These are phyloP conservation scores for Candida adriatica DNA, from an alignment of 805 yeast species.

Conservation along the genomic window DNA sequence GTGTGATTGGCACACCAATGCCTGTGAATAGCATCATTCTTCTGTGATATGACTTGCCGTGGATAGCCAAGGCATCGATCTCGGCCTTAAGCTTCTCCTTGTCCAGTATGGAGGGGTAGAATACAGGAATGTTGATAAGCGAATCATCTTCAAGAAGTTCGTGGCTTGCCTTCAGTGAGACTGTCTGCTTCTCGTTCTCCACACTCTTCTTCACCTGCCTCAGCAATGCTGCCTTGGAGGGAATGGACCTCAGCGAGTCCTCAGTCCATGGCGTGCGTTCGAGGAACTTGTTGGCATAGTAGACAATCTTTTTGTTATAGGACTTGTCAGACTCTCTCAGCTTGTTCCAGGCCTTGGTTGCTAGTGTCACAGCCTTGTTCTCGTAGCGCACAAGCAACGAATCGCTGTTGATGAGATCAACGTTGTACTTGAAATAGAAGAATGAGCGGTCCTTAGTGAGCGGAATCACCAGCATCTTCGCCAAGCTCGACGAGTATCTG, in stretches of 20 bases:
- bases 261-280: slow-evolving; percentile 76
- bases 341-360: slow-evolving; percentile 55
- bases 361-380: slow-evolving; percentile 40
- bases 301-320: slow-evolving; percentile 55
- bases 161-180: slow-evolving; percentile 11
- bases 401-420: slow-evolving; percentile 25
- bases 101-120: slow-evolving; percentile 39
- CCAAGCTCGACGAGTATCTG: no score
- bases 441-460: slow-evolving; percentile 55
- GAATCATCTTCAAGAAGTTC: no score
- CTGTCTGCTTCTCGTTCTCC: slow-evolving; percentile 4
- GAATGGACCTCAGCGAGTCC: slow-evolving; percentile 65
- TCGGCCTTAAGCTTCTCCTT: slow-evolving; percentile 28
- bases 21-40: slow-evolving; percentile 48
- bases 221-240: slow-evolving; percentile 55
- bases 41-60: slow-evolving; percentile 45
- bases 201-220: slow-evolving; percentile 19
- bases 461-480: slow-evolving; percentile 67
- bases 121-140: slow-evolving; percentile 34
- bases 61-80: slow-evolving; percentile 34
- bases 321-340: slow-evolving; percentile 46
- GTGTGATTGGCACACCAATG: slow-evolving; percentile 62
- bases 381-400: slow-evolving; percentile 35
- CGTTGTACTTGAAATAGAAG: slow-evolving; percentile 60
- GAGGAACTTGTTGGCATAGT: slow-evolving; percentile 43